Base-by-base conservation (phyloP, 108 stramenopile genomes). In the Conticribra guillardii region DNA sequence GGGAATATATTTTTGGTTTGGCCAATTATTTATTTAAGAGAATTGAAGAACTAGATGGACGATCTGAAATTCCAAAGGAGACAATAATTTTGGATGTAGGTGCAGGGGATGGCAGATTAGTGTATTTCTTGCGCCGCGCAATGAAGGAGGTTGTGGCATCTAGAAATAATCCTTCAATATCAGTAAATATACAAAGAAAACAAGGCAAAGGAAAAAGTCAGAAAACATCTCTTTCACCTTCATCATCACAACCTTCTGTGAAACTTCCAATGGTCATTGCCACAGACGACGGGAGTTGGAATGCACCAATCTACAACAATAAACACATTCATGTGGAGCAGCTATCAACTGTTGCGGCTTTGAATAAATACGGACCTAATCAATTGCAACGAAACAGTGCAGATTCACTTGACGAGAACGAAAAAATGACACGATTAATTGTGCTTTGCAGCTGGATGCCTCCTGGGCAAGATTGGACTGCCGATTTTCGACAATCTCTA, bases 371-470 rank as follows among this genome's bases (percentile, higher is more conserved):
- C 59, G 75, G 47, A 52, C 54, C 79, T 16, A 55, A 28, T 7
- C 30, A 51, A 8, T 11, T 27, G 22, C 17, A 34, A 31, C 32
- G 58, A 60, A 34, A 58, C 44, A 24, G 26, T 14, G 47, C 5
- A 41, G 8, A 41, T 9, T 11, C 37, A 41, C 5, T 9, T 9
- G 11, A 41, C 11, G 37, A 11, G 11, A 41, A 9, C 37, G 37
- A 9, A 5, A 11, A 46, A 28, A 41, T 44, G 28, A 59, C 79
- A 75, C 47, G 77, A 24, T 64, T 91, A 14, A 85, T 94, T 45
- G 87, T 92, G 5, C 23, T 95, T 0, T 92, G 89, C 55, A 85
- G 84, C 48, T 95, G 94, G 94, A 95, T 95, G 91, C 94, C 94
- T 27, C 82, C 85, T 60, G 79, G 73, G 5, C 65, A 68, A 53